Base-by-base conservation (phyloP, 1,284 basidiomycete genomes). In the Trichosporon faecale region DNA sequence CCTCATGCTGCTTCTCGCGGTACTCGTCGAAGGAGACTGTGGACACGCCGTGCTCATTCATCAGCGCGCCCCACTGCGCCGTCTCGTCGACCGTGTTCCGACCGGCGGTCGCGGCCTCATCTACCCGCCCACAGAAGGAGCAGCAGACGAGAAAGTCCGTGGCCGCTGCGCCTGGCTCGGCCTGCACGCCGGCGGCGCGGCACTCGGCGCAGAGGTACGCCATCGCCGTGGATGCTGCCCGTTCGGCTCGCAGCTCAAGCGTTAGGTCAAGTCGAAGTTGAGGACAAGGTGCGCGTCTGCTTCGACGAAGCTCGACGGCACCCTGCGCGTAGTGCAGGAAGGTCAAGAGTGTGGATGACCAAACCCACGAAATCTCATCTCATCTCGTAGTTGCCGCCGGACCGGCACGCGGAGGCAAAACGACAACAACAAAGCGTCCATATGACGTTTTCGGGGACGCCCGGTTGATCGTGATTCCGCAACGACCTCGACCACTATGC, bases 71-170 rank as follows among this genome's bases (percentile, higher is more conserved):
- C 31, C 66, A 68, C 1, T 25, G 27, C 5, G 66, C 67, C 5
- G 70, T 70, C 16, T 70, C 68, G 35, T 73, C 67, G 18, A 73
- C 70, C 11, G 65, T 55, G 14, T 72, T 73, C 23, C 40, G 60
- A 11, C n/a, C 31, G 23, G 64, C 64, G 11, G 75, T 77, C 12
- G 70, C 70, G 1, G 21, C 66, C 37, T 73, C 70, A 65, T 79
- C 74, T 46, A 78, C 67, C 4, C 64, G 35, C 1, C 77, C 78
- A 66, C 78, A 79, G n/a, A 33, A 33, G 0, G 73, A 64, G 67
- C 78, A 79, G 6, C 74, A 74, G 3, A 71, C 66, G 16, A 66
- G 27, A n/a, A 57, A 52, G 27, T 70, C 68, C 12, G 61, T 49
- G 1, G 64, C 31, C 7, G 23, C 49, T n/a, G 9, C 14, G 11